These are phyloP conservation scores for Candida loeiensis DNA, from an alignment of 805 yeast species.

Conservation along the genomic window DNA sequence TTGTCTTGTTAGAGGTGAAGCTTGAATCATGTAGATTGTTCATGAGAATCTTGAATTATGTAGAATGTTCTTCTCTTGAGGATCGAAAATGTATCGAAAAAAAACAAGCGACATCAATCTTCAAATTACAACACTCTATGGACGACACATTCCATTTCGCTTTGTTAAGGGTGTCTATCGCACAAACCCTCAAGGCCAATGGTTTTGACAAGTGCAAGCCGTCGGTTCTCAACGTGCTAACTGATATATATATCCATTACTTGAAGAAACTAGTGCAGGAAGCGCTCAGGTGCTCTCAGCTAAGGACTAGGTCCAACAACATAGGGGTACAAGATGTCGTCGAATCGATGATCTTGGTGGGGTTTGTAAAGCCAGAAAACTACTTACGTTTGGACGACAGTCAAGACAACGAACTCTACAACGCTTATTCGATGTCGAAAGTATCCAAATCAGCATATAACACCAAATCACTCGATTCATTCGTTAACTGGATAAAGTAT, in stretches of 20 bases:
- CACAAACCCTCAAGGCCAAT: conserved; percentile 65
- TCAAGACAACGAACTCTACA: conserved; percentile 13
- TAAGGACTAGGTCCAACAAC: conserved; percentile 35
- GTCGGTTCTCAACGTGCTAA: conserved; percentile 64
- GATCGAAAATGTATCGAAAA: too few relatives aligned
- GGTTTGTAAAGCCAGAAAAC: conserved; percentile 57
- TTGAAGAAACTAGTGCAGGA: conserved; percentile 51
- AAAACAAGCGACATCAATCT: conserved; percentile 1
- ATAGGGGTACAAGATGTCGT: conserved; percentile 64
- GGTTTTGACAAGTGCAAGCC: conserved; percentile 84
- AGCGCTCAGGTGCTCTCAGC: conserved; percentile 47
- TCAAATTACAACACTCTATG: conserved; percentile 17
- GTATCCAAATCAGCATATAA: conserved; percentile 22
- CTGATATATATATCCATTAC: conserved; percentile 71
- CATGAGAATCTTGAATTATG: not conserved
- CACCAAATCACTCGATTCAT: conserved; percentile 36
- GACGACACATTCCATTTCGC: conserved; percentile 40
- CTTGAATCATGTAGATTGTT: too few relatives aligned
- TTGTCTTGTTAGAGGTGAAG: too few relatives aligned
- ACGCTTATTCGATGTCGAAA: conserved; percentile 13
- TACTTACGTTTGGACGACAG: conserved; percentile 45
- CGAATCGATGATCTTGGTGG: conserved; percentile 62
- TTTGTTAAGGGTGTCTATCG: conserved; percentile 36
- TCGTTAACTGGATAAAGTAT: conserved; percentile 33
- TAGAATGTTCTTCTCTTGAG: too few relatives aligned